These are phyloP conservation scores for Fusarium avenaceum DNA, from an alignment of 2,329 filamentous ascomycete genomes.

Conservation along the genomic window DNA sequence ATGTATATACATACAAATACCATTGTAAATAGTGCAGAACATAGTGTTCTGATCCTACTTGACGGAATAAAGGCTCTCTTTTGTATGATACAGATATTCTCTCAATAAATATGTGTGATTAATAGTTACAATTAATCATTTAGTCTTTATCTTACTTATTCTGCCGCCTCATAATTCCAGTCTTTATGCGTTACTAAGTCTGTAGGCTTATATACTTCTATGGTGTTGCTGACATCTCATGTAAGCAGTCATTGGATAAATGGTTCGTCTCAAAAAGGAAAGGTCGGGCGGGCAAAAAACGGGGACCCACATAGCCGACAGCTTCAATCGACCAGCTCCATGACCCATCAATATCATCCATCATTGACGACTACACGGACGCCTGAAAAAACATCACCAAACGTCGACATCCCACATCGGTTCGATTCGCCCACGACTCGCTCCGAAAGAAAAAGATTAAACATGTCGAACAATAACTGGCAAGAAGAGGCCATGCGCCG, in stretches of 20 bases:
- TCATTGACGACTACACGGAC: slow-evolving; percentile 41
- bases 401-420: slow-evolving; percentile 33
- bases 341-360: slow-evolving; percentile 36
- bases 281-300: slow-evolving; percentile 43
- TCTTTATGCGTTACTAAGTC: too few relatives aligned
- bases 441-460: slow-evolving; percentile 17
- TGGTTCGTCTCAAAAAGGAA: slow-evolving; percentile 37
- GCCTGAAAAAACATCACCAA: slow-evolving; percentile 32
- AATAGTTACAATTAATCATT: not conserved
- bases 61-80: slow-evolving; percentile 21
- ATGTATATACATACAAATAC: slow-evolving; percentile 43
- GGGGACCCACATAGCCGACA: slow-evolving; percentile 45
- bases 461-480: slow-evolving; percentile 58
- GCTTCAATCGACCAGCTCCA: slow-evolving; percentile 49
- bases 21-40: slow-evolving; percentile 39
- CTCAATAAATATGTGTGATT: not conserved
- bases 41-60: slow-evolving; percentile 32
- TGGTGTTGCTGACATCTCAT: slow-evolving; percentile 14
- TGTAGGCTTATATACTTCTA: too few relatives aligned
- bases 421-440: slow-evolving; percentile 19
- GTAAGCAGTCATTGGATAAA: slow-evolving; percentile 8
- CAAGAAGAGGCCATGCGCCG: slow-evolving; percentile 66
- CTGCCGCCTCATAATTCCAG: too few relatives aligned
- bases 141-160: too few relatives aligned
- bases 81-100: not conserved